A percentile compares a stretch with the other conserved stretches of the same genome.
Conservation (phyloP, 2,329 filamentous ascomycete genomes). For the Aspergillus nomiae region DNA sequence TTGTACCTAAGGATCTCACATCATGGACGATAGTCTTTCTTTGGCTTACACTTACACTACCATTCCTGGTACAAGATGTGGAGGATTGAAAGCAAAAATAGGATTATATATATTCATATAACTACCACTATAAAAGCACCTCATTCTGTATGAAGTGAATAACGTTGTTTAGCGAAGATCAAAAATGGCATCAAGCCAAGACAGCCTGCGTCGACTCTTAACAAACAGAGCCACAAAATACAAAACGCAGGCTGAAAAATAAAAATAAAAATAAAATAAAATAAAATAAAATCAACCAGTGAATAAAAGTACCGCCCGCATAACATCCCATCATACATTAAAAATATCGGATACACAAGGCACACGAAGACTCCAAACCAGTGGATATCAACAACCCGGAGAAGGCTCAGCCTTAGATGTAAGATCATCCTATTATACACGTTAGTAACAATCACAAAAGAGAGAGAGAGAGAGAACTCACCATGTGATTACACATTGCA, state of each 20-base stretch:
- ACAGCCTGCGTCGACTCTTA: neutral
- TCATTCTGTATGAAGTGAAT: neutral
- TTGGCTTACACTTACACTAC: neutral
- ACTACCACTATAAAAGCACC: neutral
- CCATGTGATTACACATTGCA: slow-evolving; percentile 87
- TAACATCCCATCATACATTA: slow-evolving; percentile 1
- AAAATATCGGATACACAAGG: neutral
- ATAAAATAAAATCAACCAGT: neutral
- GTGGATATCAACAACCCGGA: neutral
- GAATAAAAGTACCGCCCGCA: neutral
- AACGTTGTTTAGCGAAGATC: neutral
- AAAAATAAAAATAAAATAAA: neutral
- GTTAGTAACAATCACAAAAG: neutral
- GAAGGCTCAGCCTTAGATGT: slow-evolving; percentile 4
- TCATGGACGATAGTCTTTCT: neutral
- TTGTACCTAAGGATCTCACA: neutral
- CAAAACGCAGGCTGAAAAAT: neutral
- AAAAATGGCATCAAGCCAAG: neutral
- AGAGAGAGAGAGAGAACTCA: slow-evolving; percentile 45
- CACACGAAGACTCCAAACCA: slow-evolving; percentile 1
- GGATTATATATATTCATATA: neutral
- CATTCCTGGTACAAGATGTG: neutral
- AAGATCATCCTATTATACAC: slow-evolving; percentile 24
- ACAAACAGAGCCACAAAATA: neutral
- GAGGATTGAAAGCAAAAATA: neutral